Evolutionary conservation across 805 yeast species (phyloP), one percentile per base, ranked within the genome.

Genomic region (Komagataella mondaviorum): DNA sequence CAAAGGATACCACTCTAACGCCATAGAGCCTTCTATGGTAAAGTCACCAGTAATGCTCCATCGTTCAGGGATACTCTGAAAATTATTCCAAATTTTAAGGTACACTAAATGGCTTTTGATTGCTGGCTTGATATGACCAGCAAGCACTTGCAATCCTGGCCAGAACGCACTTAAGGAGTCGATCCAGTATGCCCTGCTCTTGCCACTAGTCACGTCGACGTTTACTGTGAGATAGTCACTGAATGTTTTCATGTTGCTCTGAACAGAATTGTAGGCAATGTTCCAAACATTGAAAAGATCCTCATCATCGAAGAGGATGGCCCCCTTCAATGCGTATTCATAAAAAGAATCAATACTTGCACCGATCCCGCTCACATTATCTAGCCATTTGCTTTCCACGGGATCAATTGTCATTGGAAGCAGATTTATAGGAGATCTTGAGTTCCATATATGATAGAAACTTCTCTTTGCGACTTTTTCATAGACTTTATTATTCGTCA

Each of bases 341-440:
- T 83, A 90, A 60, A 87, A 87, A 0, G 96, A 88, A 64, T 90
- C 98, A 14, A 88, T 77, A 2, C 95, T 85, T 0, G 97, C 97
- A 2, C 98, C 97, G 7, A 86, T 73, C 0, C 96, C 96, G 0
- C 93, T 78, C 45, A 80, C 65, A 0, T 73, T 62, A 52, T 83
- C 83, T 45, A 71, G 65, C 79, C 87, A 81, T 44, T 63, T 60
- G 43, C 80, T 78, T 0, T 71, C 65, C 1, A 70, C 59, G 0
- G 90, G 83, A 54, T 83, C 81, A 4, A 89, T 69, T 0, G 90
- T 74, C 87, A 85, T 84, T 2, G 96, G 95, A 12, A 91, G 59
- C 24, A 91, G 68, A 56, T 85, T 80, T 12, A 85, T 61, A 1
- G 64, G 58, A 51, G 85, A 76, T 54, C 90, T 69, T 2, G 80